Evolutionary conservation across 139 green algal species (phyloP), one percentile per base, ranked within the genome.

Genomic region (Tetradesmus obliquus): DNA sequence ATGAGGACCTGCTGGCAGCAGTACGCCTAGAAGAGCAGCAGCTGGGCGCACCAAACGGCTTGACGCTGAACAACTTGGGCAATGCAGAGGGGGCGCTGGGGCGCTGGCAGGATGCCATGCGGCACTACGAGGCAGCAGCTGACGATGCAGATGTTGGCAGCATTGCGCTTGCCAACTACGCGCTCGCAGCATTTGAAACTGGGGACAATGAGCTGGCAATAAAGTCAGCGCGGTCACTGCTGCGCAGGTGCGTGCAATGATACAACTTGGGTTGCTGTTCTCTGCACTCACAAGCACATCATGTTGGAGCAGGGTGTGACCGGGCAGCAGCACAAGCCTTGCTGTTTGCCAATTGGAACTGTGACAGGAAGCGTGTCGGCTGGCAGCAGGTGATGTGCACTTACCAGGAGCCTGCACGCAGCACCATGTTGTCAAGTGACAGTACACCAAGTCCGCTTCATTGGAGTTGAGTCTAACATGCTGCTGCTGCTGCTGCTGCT

Each of bases 1-100:
- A 89, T 15, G 81, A 83, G 5, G 89, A 92, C 55, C 32, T 92
- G 19, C 55, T 20, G 55, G 6, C 19, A 54, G 80, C 79, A 24
- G 17, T 55, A 7, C n/a, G 19, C 19, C 51, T 93, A 45, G 76
- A 87, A n/a, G n/a, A 88, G 82, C 45, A 84, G 79, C 57, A 58
- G 17, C 13, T 32, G n/a, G 85, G 54, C 8, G 5, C 9, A 53
- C 32, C 51, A n/a, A 66, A 71, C 45, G 91, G 80, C 51, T 24
- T 92, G n/a, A 7, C 88, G 20, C 69, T 92, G 2, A 92, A 92
- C 81, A 88, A 88, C 19, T 8, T 92, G 79, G 93, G 92, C 83
- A 96, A 96, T 82, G 90, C 93, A 20, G 91, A 95, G 84, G 94
- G 93, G 5, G 94, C 93, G 3, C 45, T 93, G 69, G 93, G 93